Evolutionary conservation across 805 yeast species (phyloP), one percentile per base, ranked within the genome.

Genomic region (Priceomyces carsonii): DNA sequence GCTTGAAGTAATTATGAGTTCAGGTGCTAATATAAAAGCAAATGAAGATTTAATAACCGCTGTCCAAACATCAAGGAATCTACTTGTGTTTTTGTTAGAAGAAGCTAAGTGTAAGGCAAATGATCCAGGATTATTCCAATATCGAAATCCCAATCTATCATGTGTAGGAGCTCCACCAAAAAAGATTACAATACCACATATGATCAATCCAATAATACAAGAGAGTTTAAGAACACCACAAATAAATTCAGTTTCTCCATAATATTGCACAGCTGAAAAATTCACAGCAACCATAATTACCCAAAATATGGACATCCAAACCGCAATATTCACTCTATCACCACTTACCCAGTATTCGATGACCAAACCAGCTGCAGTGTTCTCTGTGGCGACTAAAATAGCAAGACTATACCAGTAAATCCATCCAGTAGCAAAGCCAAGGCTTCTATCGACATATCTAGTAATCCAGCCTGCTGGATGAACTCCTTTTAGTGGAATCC

Each of bases 381-480:
- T 63, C 51, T 82, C 89, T 40, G 81, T 62, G 0, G 89, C 88
- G 37, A 81, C 63, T 16, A 80, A 71, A 32, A 80, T 79, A 15
- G 81, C 59, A 23, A 48, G 56, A 55, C 79, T 83, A 44, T 82
- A 56, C 38, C 76, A 77, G 51, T 82, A 82, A 54, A 79, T 79
- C 85, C 84, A 78, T 25, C 85, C 85, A 55, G 80, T 76, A 31
- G 87, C 79, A 51, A 82, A 82, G 1, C 87, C 87, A 54, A 80
- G 66, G 15, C 84, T 77, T 10, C 82, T 81, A 43, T 82, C 87
- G 26, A 81, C 66, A 74, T 71, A 51, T 69, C 82, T 45, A 76
- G 85, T 69, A 67, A 84, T 10, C 49, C 75, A 68, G 46, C 70
- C 89, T n/a, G 69, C 66, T 64, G 47, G 65, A 63, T 6, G 64